Conservation (phyloP, 352 stramenopile genomes). For the Globisporangium acanthophoron region DNA sequence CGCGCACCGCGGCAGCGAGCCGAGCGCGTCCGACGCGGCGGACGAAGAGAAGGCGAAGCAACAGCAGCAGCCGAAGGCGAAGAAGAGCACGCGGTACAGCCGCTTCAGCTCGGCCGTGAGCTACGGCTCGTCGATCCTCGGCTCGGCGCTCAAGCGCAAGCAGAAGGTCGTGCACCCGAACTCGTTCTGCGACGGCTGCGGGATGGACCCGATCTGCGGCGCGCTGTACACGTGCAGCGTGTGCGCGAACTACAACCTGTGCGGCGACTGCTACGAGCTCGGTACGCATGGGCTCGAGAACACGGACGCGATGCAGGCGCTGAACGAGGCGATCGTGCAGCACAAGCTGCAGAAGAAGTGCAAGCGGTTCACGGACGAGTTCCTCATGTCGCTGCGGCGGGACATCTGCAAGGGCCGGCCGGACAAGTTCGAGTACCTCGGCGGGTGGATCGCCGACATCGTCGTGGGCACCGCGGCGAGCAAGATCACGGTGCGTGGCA, state of each 20-base stretch:
- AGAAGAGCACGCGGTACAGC: constrained; percentile 40
- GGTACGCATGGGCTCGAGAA: constrained; percentile 75
- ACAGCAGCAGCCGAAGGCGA: constrained; percentile 5
- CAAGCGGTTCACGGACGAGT: constrained; percentile 71
- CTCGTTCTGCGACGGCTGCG: constrained; percentile 69
- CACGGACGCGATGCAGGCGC: constrained; percentile 54
- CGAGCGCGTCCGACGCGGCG: constrained; percentile 19
- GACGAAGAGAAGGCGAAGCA: constrained; percentile 4
- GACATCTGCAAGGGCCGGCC: constrained; percentile 78
- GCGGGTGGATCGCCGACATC: constrained; percentile 76
- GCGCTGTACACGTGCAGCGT: constrained; percentile 67
- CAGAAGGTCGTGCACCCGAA: constrained; percentile 58
- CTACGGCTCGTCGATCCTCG: constrained; percentile 55
- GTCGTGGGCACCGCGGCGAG: constrained; percentile 53
- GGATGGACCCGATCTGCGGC: constrained; percentile 59
- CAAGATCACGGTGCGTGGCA: constrained; percentile 77
- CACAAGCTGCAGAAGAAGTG: constrained; percentile 71
- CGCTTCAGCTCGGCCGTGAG: constrained; percentile 62
- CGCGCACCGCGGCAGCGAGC: constrained; percentile 19
- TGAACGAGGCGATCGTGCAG: constrained; percentile 67
- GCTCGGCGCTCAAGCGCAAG: constrained; percentile 59
- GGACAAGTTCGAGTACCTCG: constrained; percentile 82
- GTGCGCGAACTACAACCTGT: constrained; percentile 69
- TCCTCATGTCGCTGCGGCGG: constrained; percentile 59
- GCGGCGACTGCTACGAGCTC: constrained; percentile 60